Evolutionary conservation across 2,329 filamentous ascomycete species (phyloP), one percentile per base, ranked within the genome.

Genomic region (Xylogone sp.): DNA sequence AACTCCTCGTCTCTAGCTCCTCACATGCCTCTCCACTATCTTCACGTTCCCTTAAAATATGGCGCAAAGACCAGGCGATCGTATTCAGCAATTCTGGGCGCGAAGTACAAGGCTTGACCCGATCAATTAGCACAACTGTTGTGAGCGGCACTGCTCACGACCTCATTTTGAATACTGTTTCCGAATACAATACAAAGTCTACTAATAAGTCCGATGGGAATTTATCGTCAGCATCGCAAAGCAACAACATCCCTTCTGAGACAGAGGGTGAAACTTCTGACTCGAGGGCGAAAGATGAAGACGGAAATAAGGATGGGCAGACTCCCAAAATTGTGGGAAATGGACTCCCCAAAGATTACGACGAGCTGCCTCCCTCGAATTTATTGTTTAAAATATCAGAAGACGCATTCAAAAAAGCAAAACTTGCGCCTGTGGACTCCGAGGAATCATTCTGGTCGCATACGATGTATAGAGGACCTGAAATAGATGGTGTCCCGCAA

Each of bases 401-500:
- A 24, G 67, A 75, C 2, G 53, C 70, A 19, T 81, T 81, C 54
- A 63, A 68, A 3, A 69, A 70, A 1, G 82, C 82, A 1, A 76
- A 73, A 53, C 62, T 69, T 3, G 76, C 79, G 1, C 58, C 67
- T 0, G 57, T 68, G 4, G 78, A 71, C 9, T 71, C 73, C 0
- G 62, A 53, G 9, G 69, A 68, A 45, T 84, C 82, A 0, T 88
- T 75, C 64, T 94, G 87, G 87, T 82, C 78, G 1, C 81, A 91
- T 65, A 73, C 63, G 1, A 67, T 90, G 51, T 94, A 93, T 64
- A 78, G 82, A 9, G 79, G 78, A 3, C 68, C 77, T 43, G 56
- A 61, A 2, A 56, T 54, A 45, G 42, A 75, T 42, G 65, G 60
- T 0, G 61, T 71, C 2, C 69, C 74, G 16, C 66, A 80, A 42